Evolutionary conservation across 78 protist species (phyloP).

Genomic region (Pelomyxa schiedti): DNA sequence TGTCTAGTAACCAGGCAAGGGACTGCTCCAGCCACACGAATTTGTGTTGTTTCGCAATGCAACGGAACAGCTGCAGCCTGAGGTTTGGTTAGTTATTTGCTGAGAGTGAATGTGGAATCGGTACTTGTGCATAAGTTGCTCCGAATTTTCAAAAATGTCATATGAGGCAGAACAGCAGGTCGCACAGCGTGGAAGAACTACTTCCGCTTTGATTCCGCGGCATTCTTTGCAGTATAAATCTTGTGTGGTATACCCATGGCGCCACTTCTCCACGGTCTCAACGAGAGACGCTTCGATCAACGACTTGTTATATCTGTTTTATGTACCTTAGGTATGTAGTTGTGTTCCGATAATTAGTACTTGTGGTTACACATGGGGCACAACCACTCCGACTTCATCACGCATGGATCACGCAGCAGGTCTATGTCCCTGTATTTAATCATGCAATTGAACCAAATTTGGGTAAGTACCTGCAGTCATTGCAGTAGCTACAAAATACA

Average conservation of each 20-base stretch:
- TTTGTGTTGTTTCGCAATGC: too few relatives aligned
- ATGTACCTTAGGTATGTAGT: neutral
- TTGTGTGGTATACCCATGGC: conserved; percentile 38
- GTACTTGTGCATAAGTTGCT: too few relatives aligned
- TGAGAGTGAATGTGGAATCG: too few relatives aligned
- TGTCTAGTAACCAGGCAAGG: too few relatives aligned
- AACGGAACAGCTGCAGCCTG: too few relatives aligned
- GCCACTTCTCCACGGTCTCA: conserved; percentile 24
- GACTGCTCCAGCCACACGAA: too few relatives aligned
- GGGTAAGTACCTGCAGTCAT: neutral
- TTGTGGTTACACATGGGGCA: conserved; percentile 1
- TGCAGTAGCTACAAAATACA: conserved; percentile 60
- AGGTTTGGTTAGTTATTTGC: too few relatives aligned
- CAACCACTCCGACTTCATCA: neutral
- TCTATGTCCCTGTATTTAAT: conserved; percentile 36
- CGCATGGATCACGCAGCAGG: conserved; percentile 24
- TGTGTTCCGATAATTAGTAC: neutral
- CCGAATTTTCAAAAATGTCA: too few relatives aligned
- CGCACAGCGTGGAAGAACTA: conserved; percentile 27
- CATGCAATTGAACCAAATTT: too few relatives aligned
- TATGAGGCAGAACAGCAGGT: too few relatives aligned
- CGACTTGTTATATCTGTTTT: conserved; percentile 9
- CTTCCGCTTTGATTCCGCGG: conserved; percentile 31
- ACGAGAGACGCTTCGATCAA: conserved; percentile 31
- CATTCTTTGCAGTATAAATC: conserved; percentile 50